Evolutionary conservation across 83 land plant species (phyloP), one percentile per base, ranked within the genome.

Genomic region (Thuja plicata): DNA sequence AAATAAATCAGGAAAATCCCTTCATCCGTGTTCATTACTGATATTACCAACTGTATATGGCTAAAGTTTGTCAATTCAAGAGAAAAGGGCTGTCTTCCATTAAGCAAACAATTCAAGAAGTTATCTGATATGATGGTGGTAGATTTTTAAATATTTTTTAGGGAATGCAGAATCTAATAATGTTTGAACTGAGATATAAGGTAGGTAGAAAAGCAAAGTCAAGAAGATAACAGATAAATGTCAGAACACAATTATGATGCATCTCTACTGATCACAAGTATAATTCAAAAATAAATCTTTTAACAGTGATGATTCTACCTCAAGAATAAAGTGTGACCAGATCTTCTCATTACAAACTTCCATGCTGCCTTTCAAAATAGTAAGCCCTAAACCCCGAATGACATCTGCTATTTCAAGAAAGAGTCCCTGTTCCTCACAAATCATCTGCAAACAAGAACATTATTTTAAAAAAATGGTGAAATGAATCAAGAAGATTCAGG

Each of bases 381-480:
- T 92, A 90, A 95, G 91, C 62, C 95, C 92, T 85, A 91, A 90
- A 3, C 92, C 82, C 32, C 91, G 90, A 46, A 95, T 89, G 12
- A 90, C 85, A 15, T 93, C 93, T 16, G 92, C 93, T 88, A 95
- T 95, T 85, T 93, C 96, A 45, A 95, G 91, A 89, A 95, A 93
- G 57, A 89, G 57, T 21, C 91, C 94, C 60, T 62, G 38, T 73
- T 91, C 92, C 32, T 93, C 96, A 87, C 93, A 92, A 34, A 90
- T 86, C 92, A 93, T 93, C 96, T 95, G 90, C 81, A 91, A 84
- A 54, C 71, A n/a, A 32, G 2, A 48, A 48, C 54, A 79, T 73
- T 10, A 87, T 74, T 43, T 41, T 8, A 27, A 70, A 85, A 74
- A 85, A 54, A 15, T 7, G n/a, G 11, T 38, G 54, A 50, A 80